A percentile compares a stretch with the other conserved stretches of the same genome.
These are phyloP conservation scores for Calocera cornea DNA, from an alignment of 768 basidiomycete species.

Conservation along the genomic window DNA sequence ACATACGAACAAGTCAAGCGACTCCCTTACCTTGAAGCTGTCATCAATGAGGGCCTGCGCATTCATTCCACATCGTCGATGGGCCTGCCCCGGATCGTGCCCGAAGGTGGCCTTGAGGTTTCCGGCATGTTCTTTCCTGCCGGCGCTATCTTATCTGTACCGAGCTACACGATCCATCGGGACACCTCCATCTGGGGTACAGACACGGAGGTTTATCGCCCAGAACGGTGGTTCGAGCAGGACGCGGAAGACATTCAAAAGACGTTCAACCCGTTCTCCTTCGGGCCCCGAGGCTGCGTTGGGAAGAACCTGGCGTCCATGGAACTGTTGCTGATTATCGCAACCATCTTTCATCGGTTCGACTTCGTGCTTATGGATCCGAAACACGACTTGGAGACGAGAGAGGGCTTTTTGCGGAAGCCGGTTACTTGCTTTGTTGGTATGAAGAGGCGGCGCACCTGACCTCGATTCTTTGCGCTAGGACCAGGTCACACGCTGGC, in stretches of 20 bases:
- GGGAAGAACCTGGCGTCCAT: conserved; percentile 69
- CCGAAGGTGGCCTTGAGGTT: conserved; percentile 53
- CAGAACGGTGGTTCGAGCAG: conserved; percentile 55
- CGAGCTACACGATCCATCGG: conserved; percentile 73
- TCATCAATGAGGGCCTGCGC: conserved; percentile 75
- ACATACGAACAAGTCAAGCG: conserved; percentile 52
- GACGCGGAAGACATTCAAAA: conserved; percentile 48
- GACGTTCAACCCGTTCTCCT: conserved; percentile 76
- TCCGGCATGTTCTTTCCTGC: conserved; percentile 47
- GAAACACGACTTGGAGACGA: conserved; percentile 51
- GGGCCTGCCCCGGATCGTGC: conserved; percentile 69
- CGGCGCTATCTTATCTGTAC: conserved; percentile 66
- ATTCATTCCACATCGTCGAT: conserved; percentile 50
- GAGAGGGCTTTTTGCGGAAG: conserved; percentile 82
- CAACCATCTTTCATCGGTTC: conserved; percentile 66
- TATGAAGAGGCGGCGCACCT: conserved; percentile 29
- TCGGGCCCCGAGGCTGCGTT: conserved; percentile 73
- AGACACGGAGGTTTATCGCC: conserved; percentile 58
- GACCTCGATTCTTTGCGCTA: background rate
- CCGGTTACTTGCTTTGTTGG: conserved; percentile 61
- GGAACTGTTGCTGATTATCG: conserved; percentile 66
- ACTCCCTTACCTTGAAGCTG: conserved; percentile 69
- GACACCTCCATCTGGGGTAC: conserved; percentile 60
- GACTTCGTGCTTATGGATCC: conserved; percentile 54
- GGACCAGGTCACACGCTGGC: no score